Conservation (phyloP, 352 stramenopile species). For the Blastocystis sp. region DNA sequence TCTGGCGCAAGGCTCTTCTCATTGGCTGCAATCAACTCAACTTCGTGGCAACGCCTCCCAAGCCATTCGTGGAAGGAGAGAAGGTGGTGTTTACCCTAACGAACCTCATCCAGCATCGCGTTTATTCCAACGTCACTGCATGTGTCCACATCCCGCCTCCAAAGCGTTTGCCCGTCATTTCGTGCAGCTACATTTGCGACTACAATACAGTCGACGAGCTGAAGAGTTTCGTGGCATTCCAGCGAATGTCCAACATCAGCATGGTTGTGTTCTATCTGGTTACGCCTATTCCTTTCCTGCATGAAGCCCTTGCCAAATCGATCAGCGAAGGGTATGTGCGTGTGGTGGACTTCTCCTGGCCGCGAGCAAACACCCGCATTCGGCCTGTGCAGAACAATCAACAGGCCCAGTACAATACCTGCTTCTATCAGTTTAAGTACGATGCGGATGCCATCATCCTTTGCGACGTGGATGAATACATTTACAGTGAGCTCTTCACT, state of each 20-base stretch:
- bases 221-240: slow-evolving; percentile 2
- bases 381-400: neutral
- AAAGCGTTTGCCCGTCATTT: neutral
- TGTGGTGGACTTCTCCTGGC: slow-evolving; percentile 52
- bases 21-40: slow-evolving; percentile 28
- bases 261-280: slow-evolving; percentile 20
- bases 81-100: neutral
- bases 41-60: neutral
- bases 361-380: neutral
- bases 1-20: neutral
- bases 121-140: neutral
- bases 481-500: slow-evolving; percentile 58
- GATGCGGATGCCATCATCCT: slow-evolving; percentile 38
- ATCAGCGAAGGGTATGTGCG: slow-evolving; percentile 15
- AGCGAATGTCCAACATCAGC: neutral
- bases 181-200: slow-evolving; percentile 29
- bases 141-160: neutral
- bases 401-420: slow-evolving; percentile 4
- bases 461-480: slow-evolving; percentile 49
- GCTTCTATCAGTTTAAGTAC: slow-evolving; percentile 36
- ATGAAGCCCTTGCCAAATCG: neutral
- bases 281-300: neutral
- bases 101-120: neutral
- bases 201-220: slow-evolving; percentile 8
- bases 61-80: neutral